Percentiles rank a stretch among this genome's conserved stretches.
Evolutionary conservation across 352 stramenopile genomes (phyloP).

Genomic region (Globisporangium spiculum): DNA sequence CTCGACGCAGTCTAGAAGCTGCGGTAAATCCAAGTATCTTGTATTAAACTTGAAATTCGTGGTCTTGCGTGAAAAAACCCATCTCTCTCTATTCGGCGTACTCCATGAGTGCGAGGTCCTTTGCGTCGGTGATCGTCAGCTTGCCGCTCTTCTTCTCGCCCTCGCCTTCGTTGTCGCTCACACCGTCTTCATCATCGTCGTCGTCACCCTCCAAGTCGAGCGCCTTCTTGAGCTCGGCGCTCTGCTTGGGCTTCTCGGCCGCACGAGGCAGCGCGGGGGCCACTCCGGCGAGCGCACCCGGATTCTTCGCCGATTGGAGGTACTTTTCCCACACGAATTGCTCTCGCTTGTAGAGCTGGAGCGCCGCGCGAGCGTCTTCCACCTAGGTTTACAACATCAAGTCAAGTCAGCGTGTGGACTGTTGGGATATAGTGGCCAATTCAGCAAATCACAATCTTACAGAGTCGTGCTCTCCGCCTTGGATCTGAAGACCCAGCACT

Average conservation of each 20-base stretch:
- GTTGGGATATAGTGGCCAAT: no score
- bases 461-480: conserved; percentile 87
- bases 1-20: no score
- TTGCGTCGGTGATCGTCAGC: conserved; percentile 49
- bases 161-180: conserved; percentile 26
- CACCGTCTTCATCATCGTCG: conserved; percentile 30
- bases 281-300: conserved; percentile 44
- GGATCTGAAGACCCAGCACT: conserved; percentile 63
- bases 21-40: no score
- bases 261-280: conserved; percentile 42
- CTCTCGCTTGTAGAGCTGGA: conserved; percentile 82
- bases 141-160: conserved; percentile 13
- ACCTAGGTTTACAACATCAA: conserved; percentile 28
- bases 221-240: conserved; percentile 23
- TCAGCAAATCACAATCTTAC: conserved; percentile 25
- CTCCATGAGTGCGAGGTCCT: conserved; percentile 69
- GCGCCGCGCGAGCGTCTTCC: conserved; percentile 71
- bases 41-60: no score
- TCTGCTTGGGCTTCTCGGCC: conserved; percentile 18
- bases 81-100: conserved; percentile 53
- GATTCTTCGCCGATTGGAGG: conserved; percentile 61
- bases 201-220: conserved; percentile 28
- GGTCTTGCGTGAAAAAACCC: no score
- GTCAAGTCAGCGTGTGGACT: neutral
- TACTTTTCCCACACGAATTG: conserved; percentile 87